phyloP scores from a whole-genome alignment of 2,329 filamentous ascomycete genomes.

The Scortechinia acanthostroma region DNA sequence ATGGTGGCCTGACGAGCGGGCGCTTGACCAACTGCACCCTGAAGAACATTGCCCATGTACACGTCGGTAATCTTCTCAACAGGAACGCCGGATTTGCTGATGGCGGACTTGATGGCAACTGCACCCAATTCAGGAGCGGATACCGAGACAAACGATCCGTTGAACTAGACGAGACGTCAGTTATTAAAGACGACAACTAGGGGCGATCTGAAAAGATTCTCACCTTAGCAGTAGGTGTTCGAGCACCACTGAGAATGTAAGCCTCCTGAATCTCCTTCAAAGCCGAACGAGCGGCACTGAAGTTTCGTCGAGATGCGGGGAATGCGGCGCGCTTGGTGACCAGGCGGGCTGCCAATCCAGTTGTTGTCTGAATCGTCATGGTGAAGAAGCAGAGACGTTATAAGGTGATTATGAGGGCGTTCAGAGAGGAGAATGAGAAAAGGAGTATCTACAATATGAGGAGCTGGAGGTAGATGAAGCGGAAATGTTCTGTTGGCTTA shows the following conservation, averaged over 20 bases:
- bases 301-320: constrained; percentile 23
- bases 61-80: constrained; percentile 78
- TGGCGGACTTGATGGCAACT: constrained; percentile 81
- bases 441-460: too few relatives aligned
- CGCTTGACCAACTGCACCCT: constrained; percentile 77
- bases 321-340: background rate
- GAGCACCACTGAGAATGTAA: constrained; percentile 83
- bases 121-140: constrained; percentile 84
- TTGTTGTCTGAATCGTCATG: background rate
- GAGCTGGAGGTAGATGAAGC: too few relatives aligned
- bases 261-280: constrained; percentile 74
- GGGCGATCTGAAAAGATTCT: constrained; percentile 1
- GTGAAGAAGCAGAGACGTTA: background rate
- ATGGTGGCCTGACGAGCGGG: constrained; percentile 86
- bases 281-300: constrained; percentile 36
- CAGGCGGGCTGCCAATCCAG: background rate
- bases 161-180: constrained; percentile 57
- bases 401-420: background rate
- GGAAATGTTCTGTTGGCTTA: too few relatives aligned
- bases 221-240: constrained; percentile 87
- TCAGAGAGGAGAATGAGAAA: background rate
- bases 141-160: constrained; percentile 79
- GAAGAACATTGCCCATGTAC: constrained; percentile 95
- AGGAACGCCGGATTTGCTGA: constrained; percentile 80
- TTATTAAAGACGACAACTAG: background rate